These are phyloP conservation scores for Maudiozyma humilis DNA, from an alignment of 1,139 yeast species.

Conservation along the genomic window DNA sequence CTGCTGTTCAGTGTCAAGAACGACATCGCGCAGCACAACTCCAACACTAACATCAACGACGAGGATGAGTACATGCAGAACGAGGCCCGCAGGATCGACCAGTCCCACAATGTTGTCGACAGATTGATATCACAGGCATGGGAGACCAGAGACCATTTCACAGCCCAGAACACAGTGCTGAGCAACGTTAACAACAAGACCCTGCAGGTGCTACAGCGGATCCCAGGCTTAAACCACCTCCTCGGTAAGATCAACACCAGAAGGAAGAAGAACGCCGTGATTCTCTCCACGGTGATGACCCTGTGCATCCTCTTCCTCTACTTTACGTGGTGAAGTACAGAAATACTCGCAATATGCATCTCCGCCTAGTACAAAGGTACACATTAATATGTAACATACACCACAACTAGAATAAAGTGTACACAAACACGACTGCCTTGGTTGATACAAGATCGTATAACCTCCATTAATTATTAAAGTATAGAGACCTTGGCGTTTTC, in stretches of 20 bases:
- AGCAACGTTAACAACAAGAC: slow-evolving; percentile 58
- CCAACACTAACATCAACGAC: slow-evolving; percentile 19
- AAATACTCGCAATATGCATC: too few relatives aligned
- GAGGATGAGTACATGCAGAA: slow-evolving; percentile 67
- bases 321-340: slow-evolving; percentile 39
- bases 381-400: too few relatives aligned
- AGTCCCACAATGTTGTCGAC: slow-evolving; percentile 71
- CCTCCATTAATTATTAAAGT: too few relatives aligned
- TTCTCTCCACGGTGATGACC: slow-evolving; percentile 69
- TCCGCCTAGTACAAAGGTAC: too few relatives aligned
- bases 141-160: slow-evolving; percentile 78
- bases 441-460: too few relatives aligned
- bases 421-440: too few relatives aligned
- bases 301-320: slow-evolving; percentile 64
- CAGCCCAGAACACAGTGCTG: slow-evolving; percentile 60
- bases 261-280: slow-evolving; percentile 77
- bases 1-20: slow-evolving; percentile 66
- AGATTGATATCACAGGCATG: slow-evolving; percentile 73
- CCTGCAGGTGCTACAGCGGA: slow-evolving; percentile 49
- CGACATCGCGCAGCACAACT: slow-evolving; percentile 45
- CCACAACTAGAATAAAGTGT: background rate
- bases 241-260: slow-evolving; percentile 79
- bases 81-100: slow-evolving; percentile 67
- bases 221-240: slow-evolving; percentile 78
- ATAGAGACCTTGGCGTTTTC: too few relatives aligned